These are phyloP conservation scores for Taphrina confusa DNA, from an alignment of 1,139 yeast species.

Conservation along the genomic window DNA sequence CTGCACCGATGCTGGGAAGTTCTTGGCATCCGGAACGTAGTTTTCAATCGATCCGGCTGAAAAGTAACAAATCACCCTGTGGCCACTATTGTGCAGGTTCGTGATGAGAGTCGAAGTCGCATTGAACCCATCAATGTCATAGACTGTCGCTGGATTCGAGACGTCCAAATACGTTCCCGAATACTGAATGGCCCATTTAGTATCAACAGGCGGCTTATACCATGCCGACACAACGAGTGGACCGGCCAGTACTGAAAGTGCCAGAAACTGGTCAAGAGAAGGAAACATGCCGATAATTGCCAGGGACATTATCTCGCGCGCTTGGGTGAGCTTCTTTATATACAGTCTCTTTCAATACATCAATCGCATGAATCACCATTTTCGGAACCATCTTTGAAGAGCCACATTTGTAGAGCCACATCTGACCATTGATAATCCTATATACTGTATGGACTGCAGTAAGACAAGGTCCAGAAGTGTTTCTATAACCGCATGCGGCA, in stretches of 20 bases:
- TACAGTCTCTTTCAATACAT: too few species aligned
- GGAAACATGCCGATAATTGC: neutral
- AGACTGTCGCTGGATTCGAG: conserved; percentile 37
- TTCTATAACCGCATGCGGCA: too few species aligned
- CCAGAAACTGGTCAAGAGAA: too few species aligned
- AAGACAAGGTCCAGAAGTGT: too few species aligned
- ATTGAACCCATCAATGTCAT: conserved; percentile 40
- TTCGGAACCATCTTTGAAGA: too few species aligned
- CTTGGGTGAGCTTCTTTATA: too few species aligned
- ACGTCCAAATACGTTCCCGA: conserved; percentile 22
- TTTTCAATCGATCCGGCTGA: conserved; percentile 40
- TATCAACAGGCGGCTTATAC: conserved; percentile 12
- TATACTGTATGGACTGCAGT: too few species aligned
- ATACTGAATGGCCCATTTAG: conserved; percentile 9
- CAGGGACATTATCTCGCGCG: neutral
- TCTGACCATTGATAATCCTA: too few species aligned
- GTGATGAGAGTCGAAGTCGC: conserved; percentile 29
- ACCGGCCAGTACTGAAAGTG: neutral
- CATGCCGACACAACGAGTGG: conserved; percentile 2
- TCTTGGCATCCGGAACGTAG: conserved; percentile 38
- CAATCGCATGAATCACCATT: too few species aligned
- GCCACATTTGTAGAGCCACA: too few species aligned
- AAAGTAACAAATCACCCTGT: conserved; percentile 40
- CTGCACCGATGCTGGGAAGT: conserved; percentile 36
- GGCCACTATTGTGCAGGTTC: conserved; percentile 36